A percentile compares a stretch with the other conserved stretches of the same genome.
Evolutionary conservation across 345 rosid genomes (phyloP).

Genomic region (Camelina laxa): DNA sequence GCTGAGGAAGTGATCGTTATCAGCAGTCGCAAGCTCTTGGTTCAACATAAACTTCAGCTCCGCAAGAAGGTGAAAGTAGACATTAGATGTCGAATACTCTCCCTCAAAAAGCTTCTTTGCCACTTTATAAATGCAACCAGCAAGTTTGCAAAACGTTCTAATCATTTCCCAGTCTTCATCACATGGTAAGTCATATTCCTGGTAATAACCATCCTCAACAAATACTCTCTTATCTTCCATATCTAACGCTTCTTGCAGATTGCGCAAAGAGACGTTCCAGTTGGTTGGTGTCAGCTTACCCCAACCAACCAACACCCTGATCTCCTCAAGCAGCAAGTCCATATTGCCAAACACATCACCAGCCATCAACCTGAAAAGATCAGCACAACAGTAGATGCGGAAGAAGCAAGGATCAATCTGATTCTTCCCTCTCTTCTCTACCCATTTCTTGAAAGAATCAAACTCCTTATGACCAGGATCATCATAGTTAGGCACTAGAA

Average conservation of each 20-base stretch:
- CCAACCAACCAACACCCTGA: slow-evolving; percentile 24
- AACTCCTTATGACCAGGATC: neutral
- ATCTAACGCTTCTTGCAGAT: slow-evolving; percentile 27
- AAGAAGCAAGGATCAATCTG: neutral
- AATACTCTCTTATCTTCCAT: slow-evolving; percentile 24
- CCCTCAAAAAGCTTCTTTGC: slow-evolving; percentile 29
- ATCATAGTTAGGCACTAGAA: slow-evolving; percentile 13
- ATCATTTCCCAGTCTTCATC: slow-evolving; percentile 28
- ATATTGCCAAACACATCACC: slow-evolving; percentile 7
- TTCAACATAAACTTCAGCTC: slow-evolving; percentile 12
- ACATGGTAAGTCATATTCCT: slow-evolving; percentile 3
- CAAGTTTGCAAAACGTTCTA: slow-evolving; percentile 10
- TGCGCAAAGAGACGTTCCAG: slow-evolving; percentile 2
- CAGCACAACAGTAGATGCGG: slow-evolving; percentile 22
- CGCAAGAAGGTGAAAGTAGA: slow-evolving; percentile 31
- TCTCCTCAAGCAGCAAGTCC: slow-evolving; percentile 20
- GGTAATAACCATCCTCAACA: neutral
- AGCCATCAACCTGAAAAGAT: slow-evolving; percentile 30
- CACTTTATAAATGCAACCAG: slow-evolving; percentile 34
- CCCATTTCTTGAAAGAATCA: slow-evolving; percentile 5
- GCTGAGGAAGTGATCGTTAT: neutral
- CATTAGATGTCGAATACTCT: slow-evolving; percentile 15
- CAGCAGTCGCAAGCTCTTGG: slow-evolving; percentile 2
- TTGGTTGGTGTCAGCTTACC: slow-evolving; percentile 16
- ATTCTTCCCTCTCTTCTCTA: neutral